Evolutionary conservation across 495 filamentous ascomycete species (phyloP).

Genomic region (Penicillium atrosanguineum): DNA sequence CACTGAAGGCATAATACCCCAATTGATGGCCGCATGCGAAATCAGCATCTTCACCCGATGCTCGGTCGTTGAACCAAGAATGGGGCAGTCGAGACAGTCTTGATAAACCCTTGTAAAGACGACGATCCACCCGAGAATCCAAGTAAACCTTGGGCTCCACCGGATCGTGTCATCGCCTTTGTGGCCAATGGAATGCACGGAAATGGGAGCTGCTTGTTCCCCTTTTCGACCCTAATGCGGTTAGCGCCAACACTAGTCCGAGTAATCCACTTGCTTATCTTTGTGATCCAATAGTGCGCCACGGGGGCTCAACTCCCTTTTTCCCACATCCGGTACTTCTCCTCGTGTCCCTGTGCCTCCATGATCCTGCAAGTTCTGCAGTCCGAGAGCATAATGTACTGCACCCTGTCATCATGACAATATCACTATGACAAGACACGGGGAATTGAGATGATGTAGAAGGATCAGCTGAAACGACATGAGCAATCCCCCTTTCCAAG

Average conservation of each 20-base stretch:
- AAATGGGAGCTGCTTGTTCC: not conserved
- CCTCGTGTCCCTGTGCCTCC: not conserved
- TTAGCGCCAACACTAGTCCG: constrained; percentile 8
- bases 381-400: too few relatives aligned
- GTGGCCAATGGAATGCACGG: constrained; percentile 9
- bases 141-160: constrained; percentile 16
- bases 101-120: constrained; percentile 15
- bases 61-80: constrained; percentile 7
- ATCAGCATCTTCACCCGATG: constrained; percentile 16
- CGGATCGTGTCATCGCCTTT: constrained; percentile 19
- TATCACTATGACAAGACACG: not conserved
- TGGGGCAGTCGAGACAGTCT: constrained; percentile 3
- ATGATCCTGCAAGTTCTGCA: not conserved
- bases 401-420: not conserved
- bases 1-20: not conserved
- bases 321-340: not conserved
- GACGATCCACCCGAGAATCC: constrained; percentile 9
- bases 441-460: not conserved
- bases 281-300: constrained; percentile 14
- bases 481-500: constrained; percentile 30
- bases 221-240: constrained; percentile 11
- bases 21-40: not conserved
- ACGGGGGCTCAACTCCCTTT: not conserved
- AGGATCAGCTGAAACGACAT: constrained; percentile 4
- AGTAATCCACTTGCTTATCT: constrained; percentile 31